These are phyloP conservation scores for Perkinsus olseni DNA, from an alignment of 169 alveolate species.

Conservation along the genomic window DNA sequence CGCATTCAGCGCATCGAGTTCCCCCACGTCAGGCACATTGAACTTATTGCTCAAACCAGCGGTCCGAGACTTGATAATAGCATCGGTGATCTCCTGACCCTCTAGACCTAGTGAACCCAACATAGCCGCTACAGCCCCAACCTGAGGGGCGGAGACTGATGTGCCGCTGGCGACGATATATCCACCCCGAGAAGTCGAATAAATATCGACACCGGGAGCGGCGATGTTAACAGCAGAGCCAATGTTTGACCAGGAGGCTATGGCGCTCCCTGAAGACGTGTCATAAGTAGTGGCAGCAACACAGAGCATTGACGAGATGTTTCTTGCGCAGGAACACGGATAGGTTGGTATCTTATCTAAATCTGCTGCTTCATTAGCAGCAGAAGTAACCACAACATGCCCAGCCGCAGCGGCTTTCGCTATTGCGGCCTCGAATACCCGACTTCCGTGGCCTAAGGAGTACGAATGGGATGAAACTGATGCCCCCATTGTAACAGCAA, in stretches of 20 bases:
- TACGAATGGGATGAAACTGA: conserved; percentile 11
- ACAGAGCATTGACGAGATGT: conserved; percentile 21
- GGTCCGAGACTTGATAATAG: too few relatives aligned
- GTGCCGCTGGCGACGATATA: conserved; percentile 21
- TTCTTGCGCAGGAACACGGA: conserved; percentile 21
- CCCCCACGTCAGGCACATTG: too few relatives aligned
- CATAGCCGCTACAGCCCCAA: conserved; percentile 16
- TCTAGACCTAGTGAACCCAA: not conserved
- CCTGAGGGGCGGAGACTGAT: conserved; percentile 32
- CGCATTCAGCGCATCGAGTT: too few relatives aligned
- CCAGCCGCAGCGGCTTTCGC: conserved; percentile 24
- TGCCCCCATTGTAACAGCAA: conserved; percentile 35
- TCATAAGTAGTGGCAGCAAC: conserved; percentile 21
- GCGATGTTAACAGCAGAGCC: conserved; percentile 29
- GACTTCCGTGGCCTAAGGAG: conserved; percentile 18
- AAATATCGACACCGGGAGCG: conserved; percentile 35
- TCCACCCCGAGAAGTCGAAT: conserved; percentile 20
- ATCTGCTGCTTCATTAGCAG: conserved; percentile 20
- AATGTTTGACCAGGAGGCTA: conserved; percentile 23
- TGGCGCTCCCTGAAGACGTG: not conserved
- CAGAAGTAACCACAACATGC: conserved; percentile 25
- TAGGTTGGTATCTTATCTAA: conserved; percentile 21
- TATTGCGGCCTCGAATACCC: conserved; percentile 25
- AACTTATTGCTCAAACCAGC: too few relatives aligned
- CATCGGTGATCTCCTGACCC: not conserved